Evolutionary conservation across 2,329 filamentous ascomycete genomes (phyloP).

Genomic region (Trichothecium roseum): DNA sequence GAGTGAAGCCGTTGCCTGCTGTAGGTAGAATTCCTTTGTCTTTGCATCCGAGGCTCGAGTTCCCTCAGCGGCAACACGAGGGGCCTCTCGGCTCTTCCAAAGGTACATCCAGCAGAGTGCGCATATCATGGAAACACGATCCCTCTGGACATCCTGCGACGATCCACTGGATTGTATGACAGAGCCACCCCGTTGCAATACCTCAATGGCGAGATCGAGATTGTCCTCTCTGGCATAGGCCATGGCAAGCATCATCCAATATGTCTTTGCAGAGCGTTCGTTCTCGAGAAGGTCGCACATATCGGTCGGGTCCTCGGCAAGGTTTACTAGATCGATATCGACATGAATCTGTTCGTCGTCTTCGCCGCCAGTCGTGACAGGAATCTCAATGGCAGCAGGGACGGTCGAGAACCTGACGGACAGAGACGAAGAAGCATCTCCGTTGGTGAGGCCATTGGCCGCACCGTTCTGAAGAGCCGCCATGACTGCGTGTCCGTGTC

Average conservation of each 20-base stretch:
- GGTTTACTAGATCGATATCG: conserved; percentile 84
- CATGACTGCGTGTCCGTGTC: conserved; percentile 20
- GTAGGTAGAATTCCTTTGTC: conserved; percentile 89
- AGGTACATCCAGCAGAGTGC: conserved; percentile 88
- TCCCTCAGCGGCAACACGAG: conserved; percentile 51
- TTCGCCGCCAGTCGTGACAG: conserved; percentile 52
- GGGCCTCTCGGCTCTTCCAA: conserved; percentile 76
- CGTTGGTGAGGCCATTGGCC: conserved; percentile 31
- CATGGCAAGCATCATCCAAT: conserved; percentile 96
- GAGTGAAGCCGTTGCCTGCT: conserved; percentile 78
- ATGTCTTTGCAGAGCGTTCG: conserved; percentile 79
- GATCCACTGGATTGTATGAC: conserved; percentile 52
- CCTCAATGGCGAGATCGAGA: conserved; percentile 71
- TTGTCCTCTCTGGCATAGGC: conserved; percentile 96
- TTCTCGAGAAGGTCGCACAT: conserved; percentile 92
- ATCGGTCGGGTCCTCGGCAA: conserved; percentile 89
- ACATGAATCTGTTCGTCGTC: conserved; percentile 52
- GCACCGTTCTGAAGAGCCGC: conserved; percentile 30
- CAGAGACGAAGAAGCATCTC: conserved; percentile 21
- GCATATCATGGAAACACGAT: conserved; percentile 75
- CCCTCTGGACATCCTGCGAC: conserved; percentile 52
- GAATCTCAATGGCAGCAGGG: conserved; percentile 55
- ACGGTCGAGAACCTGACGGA: conserved; percentile 56
- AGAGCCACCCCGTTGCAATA: conserved; percentile 61
- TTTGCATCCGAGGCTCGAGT: conserved; percentile 59